These are phyloP conservation scores for Ephemerocybe angulata DNA, from an alignment of 768 basidiomycete species.

Conservation along the genomic window DNA sequence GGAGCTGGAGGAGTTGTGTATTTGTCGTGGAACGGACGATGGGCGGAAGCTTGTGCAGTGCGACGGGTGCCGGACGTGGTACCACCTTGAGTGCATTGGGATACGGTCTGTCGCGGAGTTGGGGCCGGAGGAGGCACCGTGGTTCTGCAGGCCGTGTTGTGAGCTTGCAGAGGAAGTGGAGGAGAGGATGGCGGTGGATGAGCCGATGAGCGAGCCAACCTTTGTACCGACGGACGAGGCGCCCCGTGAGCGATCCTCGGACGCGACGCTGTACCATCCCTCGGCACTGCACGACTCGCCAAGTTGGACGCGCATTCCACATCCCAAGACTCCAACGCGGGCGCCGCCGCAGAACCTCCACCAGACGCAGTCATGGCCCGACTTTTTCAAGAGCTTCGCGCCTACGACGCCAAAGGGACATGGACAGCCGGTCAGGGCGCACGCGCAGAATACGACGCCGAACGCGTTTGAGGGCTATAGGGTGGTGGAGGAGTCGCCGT, in stretches of 20 bases:
- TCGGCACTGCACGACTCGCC: slow-evolving; percentile 51
- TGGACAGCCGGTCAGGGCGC: slow-evolving; percentile 35
- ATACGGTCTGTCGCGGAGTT: slow-evolving; percentile 60
- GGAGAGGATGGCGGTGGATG: slow-evolving; percentile 10
- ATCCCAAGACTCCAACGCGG: slow-evolving; percentile 52
- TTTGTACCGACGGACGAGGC: slow-evolving; percentile 65
- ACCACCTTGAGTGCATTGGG: slow-evolving; percentile 77
- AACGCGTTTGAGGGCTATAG: slow-evolving; percentile 30
- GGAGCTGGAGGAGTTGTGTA: slow-evolving; percentile 53
- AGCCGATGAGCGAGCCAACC: slow-evolving; percentile 50
- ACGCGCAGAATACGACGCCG: slow-evolving; percentile 31
- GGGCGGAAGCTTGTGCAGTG: slow-evolving; percentile 80
- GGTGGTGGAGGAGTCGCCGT: slow-evolving; percentile 49
- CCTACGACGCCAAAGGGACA: slow-evolving; percentile 53
- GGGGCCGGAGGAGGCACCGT: slow-evolving; percentile 74
- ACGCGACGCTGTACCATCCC: slow-evolving; percentile 61
- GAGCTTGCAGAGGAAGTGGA: slow-evolving; percentile 38
- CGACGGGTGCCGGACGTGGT: slow-evolving; percentile 77
- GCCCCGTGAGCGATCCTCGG: slow-evolving; percentile 37
- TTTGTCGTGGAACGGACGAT: slow-evolving; percentile 65
- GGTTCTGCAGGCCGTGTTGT: slow-evolving; percentile 66
- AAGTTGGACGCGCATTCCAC: slow-evolving; percentile 47
- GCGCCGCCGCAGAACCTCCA: slow-evolving; percentile 29
- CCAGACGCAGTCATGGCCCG: slow-evolving; percentile 45
- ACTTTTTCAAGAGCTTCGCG: slow-evolving; percentile 43